Evolutionary conservation across 768 basidiomycete species (phyloP), one percentile per base, ranked within the genome.

Genomic region (Lactarius indigo): DNA sequence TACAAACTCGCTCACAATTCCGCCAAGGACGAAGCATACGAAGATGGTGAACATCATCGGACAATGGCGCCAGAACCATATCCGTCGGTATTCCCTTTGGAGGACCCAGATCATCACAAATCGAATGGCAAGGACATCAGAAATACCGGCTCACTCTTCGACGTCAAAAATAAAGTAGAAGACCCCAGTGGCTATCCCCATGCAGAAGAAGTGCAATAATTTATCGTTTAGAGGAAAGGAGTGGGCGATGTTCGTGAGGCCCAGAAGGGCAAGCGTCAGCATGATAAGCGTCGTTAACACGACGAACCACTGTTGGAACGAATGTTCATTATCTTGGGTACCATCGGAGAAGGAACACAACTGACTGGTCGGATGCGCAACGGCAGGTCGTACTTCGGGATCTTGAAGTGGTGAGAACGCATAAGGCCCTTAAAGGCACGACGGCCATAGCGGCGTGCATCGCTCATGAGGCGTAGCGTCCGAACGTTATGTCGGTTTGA

Each of bases 81-180:
- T 83, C 68, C 92, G 82, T 66, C 92, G 79, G 8, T 88, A 87
- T 61, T 87, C 87, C 74, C 92, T 94, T 61, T 10, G 28, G 18
- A 58, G 60, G 28, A 39, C 30, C 57, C 41, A 58, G 41, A 59
- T 57, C 30, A 56, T 37, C 41, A 57, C 30, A 57, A 7, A 50
- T n/a, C n/a, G 37, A 31, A 8, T 26, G 26, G 41, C 44, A 47
- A 57, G 47, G 41, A 57, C 37, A 66, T 66, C 57, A 50, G 33
- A 52, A 57, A 42, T 30, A 61, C 5, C 26, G 23, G 78, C 90
- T 75, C 71, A 94, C 92, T 94, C 92, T 66, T 94, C 92, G 10
- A 92, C 87, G 72, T 94, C 92, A 39, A 92, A 83, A 57, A 94
- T 91, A 73, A 93, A 94, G 76, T 92, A 94, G 76, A 94, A 94